These are phyloP conservation scores for Curvularia sp. DNA, from an alignment of 2,329 filamentous ascomycete genomes.

Conservation along the genomic window DNA sequence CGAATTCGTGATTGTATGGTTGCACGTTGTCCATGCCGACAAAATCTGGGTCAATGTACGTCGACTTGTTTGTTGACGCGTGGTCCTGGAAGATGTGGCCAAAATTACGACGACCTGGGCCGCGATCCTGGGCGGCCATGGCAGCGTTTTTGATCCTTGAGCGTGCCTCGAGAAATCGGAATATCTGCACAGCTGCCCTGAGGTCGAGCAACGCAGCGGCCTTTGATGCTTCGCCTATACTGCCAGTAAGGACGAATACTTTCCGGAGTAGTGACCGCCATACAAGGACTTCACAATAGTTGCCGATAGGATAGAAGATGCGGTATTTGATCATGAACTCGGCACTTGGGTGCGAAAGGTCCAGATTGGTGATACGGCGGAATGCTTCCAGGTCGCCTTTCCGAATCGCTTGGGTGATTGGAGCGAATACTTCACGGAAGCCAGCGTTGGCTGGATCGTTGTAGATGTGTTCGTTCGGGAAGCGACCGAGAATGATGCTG, in stretches of 20 bases:
- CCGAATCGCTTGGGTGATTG: constrained; percentile 74
- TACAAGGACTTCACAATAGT: constrained; percentile 79
- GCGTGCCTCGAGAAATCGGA: constrained; percentile 69
- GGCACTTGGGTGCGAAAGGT: constrained; percentile 32
- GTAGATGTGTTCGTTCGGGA: constrained; percentile 74
- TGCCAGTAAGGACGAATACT: constrained; percentile 79
- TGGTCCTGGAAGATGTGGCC: constrained; percentile 58
- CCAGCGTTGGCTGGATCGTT: constrained; percentile 72
- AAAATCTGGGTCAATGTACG: constrained; percentile 58
- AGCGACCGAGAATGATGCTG: constrained; percentile 84
- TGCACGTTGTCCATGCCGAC: constrained; percentile 43
- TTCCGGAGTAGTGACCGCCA: constrained; percentile 84
- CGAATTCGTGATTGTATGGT: constrained; percentile 53
- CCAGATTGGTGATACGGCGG: constrained; percentile 68
- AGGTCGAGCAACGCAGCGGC: constrained; percentile 77
- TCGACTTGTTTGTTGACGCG: constrained; percentile 52
- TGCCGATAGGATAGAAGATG: constrained; percentile 76
- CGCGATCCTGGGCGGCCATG: constrained; percentile 38
- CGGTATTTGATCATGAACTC: constrained; percentile 78
- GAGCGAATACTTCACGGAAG: constrained; percentile 71
- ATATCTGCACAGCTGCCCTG: constrained; percentile 69
- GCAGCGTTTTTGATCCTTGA: constrained; percentile 37
- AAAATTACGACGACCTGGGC: constrained; percentile 51
- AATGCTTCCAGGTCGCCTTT: constrained; percentile 78
- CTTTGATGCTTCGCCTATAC: constrained; percentile 60